A percentile compares a stretch with the other conserved stretches of the same genome.
Conservation (phyloP, 78 protist genomes). For the Paulinella micropora region DNA sequence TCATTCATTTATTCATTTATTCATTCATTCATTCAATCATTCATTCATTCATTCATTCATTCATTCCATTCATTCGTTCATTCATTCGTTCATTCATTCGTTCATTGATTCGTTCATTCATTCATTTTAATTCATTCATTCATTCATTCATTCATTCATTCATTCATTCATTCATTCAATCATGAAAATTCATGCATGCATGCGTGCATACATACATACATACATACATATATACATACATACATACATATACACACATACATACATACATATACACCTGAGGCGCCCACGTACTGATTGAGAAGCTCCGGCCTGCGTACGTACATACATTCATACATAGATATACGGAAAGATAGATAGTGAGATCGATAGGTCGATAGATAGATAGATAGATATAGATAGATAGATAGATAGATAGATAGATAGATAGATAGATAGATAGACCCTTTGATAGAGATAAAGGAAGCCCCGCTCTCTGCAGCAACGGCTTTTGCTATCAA, state of each 20-base stretch:
- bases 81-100: too few species aligned
- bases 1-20: too few species aligned
- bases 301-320: conserved; percentile 94
- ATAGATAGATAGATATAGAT: not conserved
- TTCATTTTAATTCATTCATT: too few species aligned
- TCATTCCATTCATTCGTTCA: too few species aligned
- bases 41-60: too few species aligned
- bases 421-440: not conserved
- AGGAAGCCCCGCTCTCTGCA: conserved; percentile 53
- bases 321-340: not conserved
- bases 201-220: not conserved
- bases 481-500: conserved; percentile 75
- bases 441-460: conserved; percentile 68
- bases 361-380: not conserved
- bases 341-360: not conserved
- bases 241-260: not conserved
- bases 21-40: too few species aligned
- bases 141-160: too few species aligned
- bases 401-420: not conserved
- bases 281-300: conserved; percentile 96
- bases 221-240: not conserved
- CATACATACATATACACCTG: not conserved
- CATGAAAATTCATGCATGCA: too few species aligned
- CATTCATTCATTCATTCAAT: too few species aligned
- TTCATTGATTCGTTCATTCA: too few species aligned